Conservation (phyloP, 768 basidiomycete genomes). For the Termitomyces sp. region DNA sequence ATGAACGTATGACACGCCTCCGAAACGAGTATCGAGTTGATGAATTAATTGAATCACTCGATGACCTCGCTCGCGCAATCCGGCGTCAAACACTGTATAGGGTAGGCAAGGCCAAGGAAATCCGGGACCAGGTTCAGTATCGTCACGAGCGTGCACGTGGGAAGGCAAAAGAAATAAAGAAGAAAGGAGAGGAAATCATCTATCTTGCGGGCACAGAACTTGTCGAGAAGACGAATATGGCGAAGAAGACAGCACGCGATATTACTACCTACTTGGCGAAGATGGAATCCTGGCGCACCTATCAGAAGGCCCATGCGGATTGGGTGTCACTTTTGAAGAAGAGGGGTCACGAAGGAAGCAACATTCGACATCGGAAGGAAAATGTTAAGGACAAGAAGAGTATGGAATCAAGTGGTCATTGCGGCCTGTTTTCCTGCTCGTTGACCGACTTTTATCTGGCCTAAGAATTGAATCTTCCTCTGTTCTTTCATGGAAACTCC, state of each 20-base stretch:
- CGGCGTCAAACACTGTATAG: conserved; percentile 44
- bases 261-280: conserved; percentile 31
- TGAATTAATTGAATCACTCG: conserved; percentile 57
- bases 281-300: conserved; percentile 28
- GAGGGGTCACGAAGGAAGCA: conserved; percentile 12
- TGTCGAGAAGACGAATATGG: conserved; percentile 32
- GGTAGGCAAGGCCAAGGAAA: conserved; percentile 40
- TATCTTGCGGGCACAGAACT: conserved; percentile 40
- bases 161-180: conserved; percentile 51
- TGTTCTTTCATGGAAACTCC: neutral
- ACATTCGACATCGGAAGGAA: conserved; percentile 1
- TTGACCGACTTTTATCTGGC: conserved; percentile 12
- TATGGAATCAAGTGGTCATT: neutral
- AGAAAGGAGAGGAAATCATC: conserved; percentile 45
- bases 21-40: conserved; percentile 42
- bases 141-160: conserved; percentile 51
- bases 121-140: conserved; percentile 43
- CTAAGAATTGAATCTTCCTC: neutral
- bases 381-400: conserved; percentile 1
- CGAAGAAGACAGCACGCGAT: conserved; percentile 18
- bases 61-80: conserved; percentile 51
- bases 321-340: conserved; percentile 27
- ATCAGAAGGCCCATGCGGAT: conserved; percentile 30
- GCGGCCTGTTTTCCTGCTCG: conserved; percentile 11
- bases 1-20: conserved; percentile 40